These are phyloP conservation scores for Phaffia rhodozyma DNA, from an alignment of 1,284 basidiomycete species.

Conservation along the genomic window DNA sequence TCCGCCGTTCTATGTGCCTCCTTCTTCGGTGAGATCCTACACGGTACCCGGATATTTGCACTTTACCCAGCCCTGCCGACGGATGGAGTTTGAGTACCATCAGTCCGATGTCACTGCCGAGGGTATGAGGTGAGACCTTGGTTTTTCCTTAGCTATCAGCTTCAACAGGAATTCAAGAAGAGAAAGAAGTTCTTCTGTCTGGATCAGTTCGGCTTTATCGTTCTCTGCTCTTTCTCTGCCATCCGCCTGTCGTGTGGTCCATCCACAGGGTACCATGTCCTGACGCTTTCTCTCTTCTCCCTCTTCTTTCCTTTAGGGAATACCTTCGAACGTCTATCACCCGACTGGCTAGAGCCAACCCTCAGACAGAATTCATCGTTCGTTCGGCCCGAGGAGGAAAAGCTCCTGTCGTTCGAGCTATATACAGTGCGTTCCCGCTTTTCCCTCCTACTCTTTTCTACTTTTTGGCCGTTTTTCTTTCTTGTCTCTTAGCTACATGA, in stretches of 20 bases:
- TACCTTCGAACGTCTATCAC: slow-evolving; percentile 1
- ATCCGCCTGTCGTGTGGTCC: too few relatives aligned
- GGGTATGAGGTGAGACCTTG: slow-evolving; percentile 1
- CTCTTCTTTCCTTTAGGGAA: neutral
- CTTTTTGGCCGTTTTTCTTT: neutral
- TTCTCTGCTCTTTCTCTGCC: too few relatives aligned
- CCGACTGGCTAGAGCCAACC: neutral
- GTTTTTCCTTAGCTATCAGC: too few relatives aligned
- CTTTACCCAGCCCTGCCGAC: slow-evolving; percentile 2
- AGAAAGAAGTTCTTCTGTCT: neutral
- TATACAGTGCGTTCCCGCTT: slow-evolving; percentile 3
- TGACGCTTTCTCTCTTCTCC: neutral
- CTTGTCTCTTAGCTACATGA: too few relatives aligned
- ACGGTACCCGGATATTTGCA: slow-evolving; percentile 4
- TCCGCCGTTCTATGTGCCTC: slow-evolving; percentile 6
- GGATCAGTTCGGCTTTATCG: too few relatives aligned
- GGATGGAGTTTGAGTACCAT: slow-evolving; percentile 5
- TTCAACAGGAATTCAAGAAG: neutral
- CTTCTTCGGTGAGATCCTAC: neutral
- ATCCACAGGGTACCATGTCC: neutral
- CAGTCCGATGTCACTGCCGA: neutral
- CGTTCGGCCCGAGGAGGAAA: neutral
- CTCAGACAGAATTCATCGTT: slow-evolving; percentile 7
- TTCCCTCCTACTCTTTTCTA: neutral
- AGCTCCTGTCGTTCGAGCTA: neutral